These are phyloP conservation scores for Microsporum audouinii DNA, from an alignment of 2,329 filamentous ascomycete genomes.

Conservation along the genomic window DNA sequence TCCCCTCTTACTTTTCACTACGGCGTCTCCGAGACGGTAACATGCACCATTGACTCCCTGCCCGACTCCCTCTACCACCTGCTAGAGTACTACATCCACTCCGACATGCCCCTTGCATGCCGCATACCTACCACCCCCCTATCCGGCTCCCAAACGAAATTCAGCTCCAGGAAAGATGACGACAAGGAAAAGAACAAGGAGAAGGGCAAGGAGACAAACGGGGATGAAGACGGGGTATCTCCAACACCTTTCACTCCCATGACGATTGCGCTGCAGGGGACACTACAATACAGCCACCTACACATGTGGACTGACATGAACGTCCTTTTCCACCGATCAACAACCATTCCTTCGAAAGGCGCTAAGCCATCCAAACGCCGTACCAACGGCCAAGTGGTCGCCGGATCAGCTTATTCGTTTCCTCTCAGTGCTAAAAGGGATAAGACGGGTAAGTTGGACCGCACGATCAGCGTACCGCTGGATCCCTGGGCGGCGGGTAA, in stretches of 20 bases:
- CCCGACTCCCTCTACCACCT: slow-evolving; percentile 46
- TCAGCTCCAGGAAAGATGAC: slow-evolving; percentile 10
- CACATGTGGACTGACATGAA: slow-evolving; percentile 87
- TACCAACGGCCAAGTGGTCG: slow-evolving; percentile 63
- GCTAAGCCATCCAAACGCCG: slow-evolving; percentile 1
- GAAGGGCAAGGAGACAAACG: slow-evolving; percentile 14
- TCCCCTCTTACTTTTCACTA: slow-evolving; percentile 76
- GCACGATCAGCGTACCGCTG: slow-evolving; percentile 37
- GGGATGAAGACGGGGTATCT: background rate
- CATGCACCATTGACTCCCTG: slow-evolving; percentile 41
- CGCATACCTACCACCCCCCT: slow-evolving; percentile 59
- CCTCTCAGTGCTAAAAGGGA: slow-evolving; percentile 30
- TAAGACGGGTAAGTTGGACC: slow-evolving; percentile 28
- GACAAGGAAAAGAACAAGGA: background rate
- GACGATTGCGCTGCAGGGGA: slow-evolving; percentile 79
- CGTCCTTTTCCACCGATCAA: slow-evolving; percentile 59
- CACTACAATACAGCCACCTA: slow-evolving; percentile 75
- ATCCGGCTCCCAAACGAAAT: slow-evolving; percentile 5
- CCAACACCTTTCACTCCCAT: slow-evolving; percentile 61
- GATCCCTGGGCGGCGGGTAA: slow-evolving; percentile 38
- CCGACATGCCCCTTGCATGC: slow-evolving; percentile 84
- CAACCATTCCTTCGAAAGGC: slow-evolving; percentile 17
- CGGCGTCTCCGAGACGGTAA: slow-evolving; percentile 55
- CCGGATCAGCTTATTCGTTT: slow-evolving; percentile 75
- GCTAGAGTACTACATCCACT: slow-evolving; percentile 86